Evolutionary conservation across 257 asterid genomes (phyloP).

Genomic region (Solanum pinnatisectum): DNA sequence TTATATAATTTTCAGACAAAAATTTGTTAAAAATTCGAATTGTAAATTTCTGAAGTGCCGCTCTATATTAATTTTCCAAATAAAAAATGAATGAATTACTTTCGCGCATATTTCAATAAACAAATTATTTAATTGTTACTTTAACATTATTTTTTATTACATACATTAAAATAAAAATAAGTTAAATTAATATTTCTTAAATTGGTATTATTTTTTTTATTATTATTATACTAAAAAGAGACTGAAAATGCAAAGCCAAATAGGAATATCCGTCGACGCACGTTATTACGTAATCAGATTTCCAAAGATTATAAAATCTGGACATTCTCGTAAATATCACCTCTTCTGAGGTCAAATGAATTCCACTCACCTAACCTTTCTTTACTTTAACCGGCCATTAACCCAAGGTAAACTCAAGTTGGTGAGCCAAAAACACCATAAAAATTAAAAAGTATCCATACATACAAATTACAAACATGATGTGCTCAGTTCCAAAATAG

Average conservation of each 20-base stretch:
- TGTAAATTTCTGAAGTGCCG: background rate
- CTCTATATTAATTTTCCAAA: background rate
- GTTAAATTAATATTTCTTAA: background rate
- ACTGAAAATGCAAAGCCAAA: background rate
- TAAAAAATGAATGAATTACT: background rate
- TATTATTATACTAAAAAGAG: background rate
- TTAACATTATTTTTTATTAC: background rate
- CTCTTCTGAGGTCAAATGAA: background rate
- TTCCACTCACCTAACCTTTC: background rate
- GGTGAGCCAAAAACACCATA: background rate
- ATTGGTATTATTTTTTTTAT: background rate
- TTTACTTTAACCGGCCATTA: background rate
- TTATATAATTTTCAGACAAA: background rate
- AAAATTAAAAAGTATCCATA: background rate
- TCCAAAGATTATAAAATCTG: background rate
- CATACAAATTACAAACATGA: no score
- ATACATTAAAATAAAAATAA: background rate
- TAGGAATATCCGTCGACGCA: background rate
- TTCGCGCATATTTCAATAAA: background rate
- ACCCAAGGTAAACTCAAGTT: background rate
- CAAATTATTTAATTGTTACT: background rate
- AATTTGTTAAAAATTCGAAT: background rate
- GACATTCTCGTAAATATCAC: background rate
- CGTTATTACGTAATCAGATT: background rate
- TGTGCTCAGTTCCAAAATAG: no score